Percentiles rank a stretch among this genome's conserved stretches.
phyloP scores from a whole-genome alignment of 306 rosid genomes.

The Lathyrus sativus region DNA sequence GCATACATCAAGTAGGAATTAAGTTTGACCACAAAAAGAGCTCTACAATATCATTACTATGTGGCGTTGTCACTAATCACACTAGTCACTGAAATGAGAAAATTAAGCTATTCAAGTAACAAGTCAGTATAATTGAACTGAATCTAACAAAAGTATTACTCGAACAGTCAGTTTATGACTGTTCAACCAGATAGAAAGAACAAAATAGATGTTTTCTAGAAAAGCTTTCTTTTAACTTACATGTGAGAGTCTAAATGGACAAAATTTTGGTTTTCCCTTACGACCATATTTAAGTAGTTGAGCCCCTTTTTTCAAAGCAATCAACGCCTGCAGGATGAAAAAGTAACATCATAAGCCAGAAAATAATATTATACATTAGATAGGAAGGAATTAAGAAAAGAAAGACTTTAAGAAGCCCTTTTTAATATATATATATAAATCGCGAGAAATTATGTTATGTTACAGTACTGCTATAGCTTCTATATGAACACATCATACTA shows the following conservation, averaged over 20 bases:
- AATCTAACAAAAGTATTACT: not conserved
- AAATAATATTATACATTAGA: slow-evolving; percentile 27
- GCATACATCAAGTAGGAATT: too few relatives aligned
- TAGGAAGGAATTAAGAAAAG: slow-evolving; percentile 3
- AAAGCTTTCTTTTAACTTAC: slow-evolving; percentile 56
- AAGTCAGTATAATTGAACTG: too few relatives aligned
- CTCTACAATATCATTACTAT: too few relatives aligned
- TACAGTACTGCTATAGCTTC: not conserved
- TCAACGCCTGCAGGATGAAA: slow-evolving; percentile 64
- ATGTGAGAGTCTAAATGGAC: slow-evolving; percentile 82
- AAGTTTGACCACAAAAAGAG: too few relatives aligned
- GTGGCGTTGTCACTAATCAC: too few relatives aligned
- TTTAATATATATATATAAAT: not conserved
- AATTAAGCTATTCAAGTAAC: too few relatives aligned
- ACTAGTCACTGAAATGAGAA: too few relatives aligned
- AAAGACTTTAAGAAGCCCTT: not conserved
- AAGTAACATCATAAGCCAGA: slow-evolving; percentile 33
- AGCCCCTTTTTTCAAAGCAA: slow-evolving; percentile 90
- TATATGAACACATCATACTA: not conserved
- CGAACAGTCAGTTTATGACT: slow-evolving; percentile 9
- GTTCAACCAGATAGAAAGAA: slow-evolving; percentile 28
- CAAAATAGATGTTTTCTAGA: slow-evolving; percentile 15
- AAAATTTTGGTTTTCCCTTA: slow-evolving; percentile 98
- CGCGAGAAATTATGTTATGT: not conserved
- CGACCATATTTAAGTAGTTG: slow-evolving; percentile 97